These are phyloP conservation scores for Euphrasia arctica DNA, from an alignment of 305 asterid genomes.

Conservation along the genomic window DNA sequence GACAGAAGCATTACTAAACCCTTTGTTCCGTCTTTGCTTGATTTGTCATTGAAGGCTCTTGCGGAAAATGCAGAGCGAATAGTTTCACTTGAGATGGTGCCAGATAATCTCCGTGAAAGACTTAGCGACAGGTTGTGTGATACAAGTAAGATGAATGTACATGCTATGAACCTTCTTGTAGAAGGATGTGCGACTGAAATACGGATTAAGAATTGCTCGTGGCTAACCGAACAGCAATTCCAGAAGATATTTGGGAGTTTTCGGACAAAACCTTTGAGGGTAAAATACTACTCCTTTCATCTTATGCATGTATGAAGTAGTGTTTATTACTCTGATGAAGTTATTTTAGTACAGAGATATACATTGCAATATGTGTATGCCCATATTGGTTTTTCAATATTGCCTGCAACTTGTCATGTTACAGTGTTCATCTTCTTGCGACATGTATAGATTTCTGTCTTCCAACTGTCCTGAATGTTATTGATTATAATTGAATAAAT, in stretches of 20 bases:
- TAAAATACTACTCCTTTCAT: conserved; percentile 31
- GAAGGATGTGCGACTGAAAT: conserved; percentile 68
- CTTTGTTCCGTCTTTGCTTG: conserved; percentile 55
- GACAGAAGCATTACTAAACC: conserved; percentile 15
- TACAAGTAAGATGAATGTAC: conserved; percentile 47
- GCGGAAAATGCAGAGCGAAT: conserved; percentile 61
- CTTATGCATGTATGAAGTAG: conserved; percentile 13
- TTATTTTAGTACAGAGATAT: conserved; percentile 7
- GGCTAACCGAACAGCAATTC: conserved; percentile 63
- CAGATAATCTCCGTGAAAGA: conserved; percentile 55
- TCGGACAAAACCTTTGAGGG: conserved; percentile 49
- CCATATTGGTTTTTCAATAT: not conserved
- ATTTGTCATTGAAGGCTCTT: conserved; percentile 57
- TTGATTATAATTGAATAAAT: not conserved
- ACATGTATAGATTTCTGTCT: conserved; percentile 7
- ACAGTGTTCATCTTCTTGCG: conserved; percentile 7
- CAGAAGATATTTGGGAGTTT: conserved; percentile 39
- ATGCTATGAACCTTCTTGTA: conserved; percentile 47
- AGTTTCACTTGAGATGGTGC: conserved; percentile 58
- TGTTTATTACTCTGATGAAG: conserved; percentile 7
- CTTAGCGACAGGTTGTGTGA: conserved; percentile 57
- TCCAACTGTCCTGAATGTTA: not conserved
- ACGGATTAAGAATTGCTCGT: conserved; percentile 62
- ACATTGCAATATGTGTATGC: conserved; percentile 14
- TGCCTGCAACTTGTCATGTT: conserved; percentile 13